Base-by-base conservation (phyloP, 2,329 filamentous ascomycete genomes). In the Bipolaris oryzae region DNA sequence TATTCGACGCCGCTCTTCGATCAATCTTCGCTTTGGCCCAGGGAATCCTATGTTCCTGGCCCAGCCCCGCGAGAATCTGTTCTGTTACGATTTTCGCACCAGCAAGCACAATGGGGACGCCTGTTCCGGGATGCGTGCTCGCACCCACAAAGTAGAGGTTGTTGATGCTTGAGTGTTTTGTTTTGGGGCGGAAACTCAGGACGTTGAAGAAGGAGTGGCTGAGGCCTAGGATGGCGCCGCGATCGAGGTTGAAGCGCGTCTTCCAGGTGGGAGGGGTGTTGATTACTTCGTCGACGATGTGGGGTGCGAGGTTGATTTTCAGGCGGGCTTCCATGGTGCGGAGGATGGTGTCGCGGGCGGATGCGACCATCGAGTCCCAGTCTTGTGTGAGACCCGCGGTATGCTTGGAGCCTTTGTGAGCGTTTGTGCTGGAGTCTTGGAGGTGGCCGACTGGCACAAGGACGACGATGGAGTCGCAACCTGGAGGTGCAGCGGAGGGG, bases 131-230 rank as follows among this genome's bases (percentile, higher is more conserved):
- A 77, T 92, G 89, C 18, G 89, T 89, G 68, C 85, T 89, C 1
- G 89, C 89, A 33, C 89, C 89, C 0, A 91, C 89, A 68, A 92
- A 91, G 69, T 90, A 91, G 21, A 87, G 73, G 2, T 79, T 77
- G 11, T 77, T 62, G 16, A 87, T 76, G 5, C 78, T 79, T 4
- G 76, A 65, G 31, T 87, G 79, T 61, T 79, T 78, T 0, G 86
- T 89, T 38, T 80, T 78, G 0, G 88, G 88, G 1, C 88, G 79
- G 78, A 90, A 90, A 33, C 82, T 82, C 0, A 90, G 80, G 13
- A 90, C 87, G 68, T 90, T 90, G 79, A 90, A 89, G 78, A 92
- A 91, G 28, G 82, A 85, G 76, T 92, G 89, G 16, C 83, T 86
- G 0, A 92, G 78, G 0, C 89, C 89, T 0, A 92, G 81, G 53